Conservation (phyloP, 2,329 filamentous ascomycete species). For the Colletotrichum simmondsii region DNA sequence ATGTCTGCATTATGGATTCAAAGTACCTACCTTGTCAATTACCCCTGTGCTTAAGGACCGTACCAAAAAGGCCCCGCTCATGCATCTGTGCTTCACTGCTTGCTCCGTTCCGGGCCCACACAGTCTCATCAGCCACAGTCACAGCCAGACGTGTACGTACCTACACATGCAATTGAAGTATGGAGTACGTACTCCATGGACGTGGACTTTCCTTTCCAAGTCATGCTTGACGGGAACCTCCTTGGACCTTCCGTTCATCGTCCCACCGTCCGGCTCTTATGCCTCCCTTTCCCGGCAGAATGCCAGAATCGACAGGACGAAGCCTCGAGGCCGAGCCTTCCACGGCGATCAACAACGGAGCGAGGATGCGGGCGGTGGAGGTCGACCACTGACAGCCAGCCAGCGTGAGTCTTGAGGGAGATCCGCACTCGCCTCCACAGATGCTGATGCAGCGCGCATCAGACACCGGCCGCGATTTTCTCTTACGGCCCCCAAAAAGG, state of each 20-base stretch:
- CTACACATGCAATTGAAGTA: no score
- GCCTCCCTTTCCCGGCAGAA: neutral
- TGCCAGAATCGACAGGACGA: neutral
- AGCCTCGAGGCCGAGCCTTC: neutral
- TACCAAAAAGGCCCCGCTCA: neutral
- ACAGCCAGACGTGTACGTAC: neutral
- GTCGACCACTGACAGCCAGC: neutral
- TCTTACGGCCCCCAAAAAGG: slow-evolving; percentile 26
- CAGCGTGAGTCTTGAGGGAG: neutral
- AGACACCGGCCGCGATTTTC: neutral
- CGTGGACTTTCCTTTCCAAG: neutral
- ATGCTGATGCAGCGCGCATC: slow-evolving; percentile 14
- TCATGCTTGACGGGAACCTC: neutral
- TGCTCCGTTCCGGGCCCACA: slow-evolving; percentile 14
- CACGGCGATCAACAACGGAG: neutral
- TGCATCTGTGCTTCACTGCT: neutral
- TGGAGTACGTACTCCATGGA: neutral
- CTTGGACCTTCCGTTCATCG: slow-evolving; percentile 7
- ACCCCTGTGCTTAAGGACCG: neutral
- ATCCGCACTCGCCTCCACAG: slow-evolving; percentile 13
- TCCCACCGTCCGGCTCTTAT: slow-evolving; percentile 19
- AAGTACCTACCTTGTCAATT: neutral
- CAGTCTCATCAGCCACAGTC: slow-evolving; percentile 20
- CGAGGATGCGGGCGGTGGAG: neutral
- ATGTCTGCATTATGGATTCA: neutral